Percentiles rank a stretch among this genome's conserved stretches.
phyloP scores from a whole-genome alignment of 2,329 filamentous ascomycete species.

The Cryphonectria radicalis region DNA sequence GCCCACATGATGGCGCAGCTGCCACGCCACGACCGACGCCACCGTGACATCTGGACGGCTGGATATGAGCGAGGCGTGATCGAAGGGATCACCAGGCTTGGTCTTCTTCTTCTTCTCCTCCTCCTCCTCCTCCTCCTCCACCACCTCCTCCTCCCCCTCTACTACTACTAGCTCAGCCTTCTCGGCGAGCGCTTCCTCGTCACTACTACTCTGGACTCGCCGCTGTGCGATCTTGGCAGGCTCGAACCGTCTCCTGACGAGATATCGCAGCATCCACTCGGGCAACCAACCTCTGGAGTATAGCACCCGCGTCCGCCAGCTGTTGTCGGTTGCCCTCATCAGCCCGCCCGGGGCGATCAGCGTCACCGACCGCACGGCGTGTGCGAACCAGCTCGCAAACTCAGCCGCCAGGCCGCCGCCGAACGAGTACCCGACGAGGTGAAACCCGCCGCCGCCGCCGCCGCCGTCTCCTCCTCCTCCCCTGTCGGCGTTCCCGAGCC shows the following conservation, averaged over 20 bases:
- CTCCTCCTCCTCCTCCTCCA: conserved; percentile 32
- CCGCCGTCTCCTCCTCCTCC: conserved; percentile 64
- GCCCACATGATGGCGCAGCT: conserved; percentile 67
- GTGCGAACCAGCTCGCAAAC: conserved; percentile 74
- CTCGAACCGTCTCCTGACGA: conserved; percentile 57
- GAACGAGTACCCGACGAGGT: conserved; percentile 78
- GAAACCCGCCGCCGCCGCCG: conserved; percentile 51
- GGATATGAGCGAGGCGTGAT: conserved; percentile 56
- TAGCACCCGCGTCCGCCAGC: conserved; percentile 61
- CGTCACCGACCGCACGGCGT: conserved; percentile 70
- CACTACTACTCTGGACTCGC: conserved; percentile 43
- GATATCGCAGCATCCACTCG: conserved; percentile 55
- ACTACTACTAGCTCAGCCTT: neutral
- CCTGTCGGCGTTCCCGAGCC: conserved; percentile 54
- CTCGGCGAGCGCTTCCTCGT: conserved; percentile 37
- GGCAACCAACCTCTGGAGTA: conserved; percentile 66
- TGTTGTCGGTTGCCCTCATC: conserved; percentile 44
- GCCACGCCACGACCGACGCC: conserved; percentile 69
- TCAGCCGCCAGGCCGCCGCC: conserved; percentile 78
- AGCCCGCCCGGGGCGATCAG: conserved; percentile 81
- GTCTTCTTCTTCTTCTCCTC: conserved; percentile 29
- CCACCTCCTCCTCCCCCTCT: neutral
- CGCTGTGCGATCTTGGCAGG: conserved; percentile 41
- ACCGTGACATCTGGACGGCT: conserved; percentile 59
- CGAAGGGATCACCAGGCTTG: conserved; percentile 41